Conservation (phyloP, 2,329 filamentous ascomycete genomes). For the Aspergillus costaricaensis region DNA sequence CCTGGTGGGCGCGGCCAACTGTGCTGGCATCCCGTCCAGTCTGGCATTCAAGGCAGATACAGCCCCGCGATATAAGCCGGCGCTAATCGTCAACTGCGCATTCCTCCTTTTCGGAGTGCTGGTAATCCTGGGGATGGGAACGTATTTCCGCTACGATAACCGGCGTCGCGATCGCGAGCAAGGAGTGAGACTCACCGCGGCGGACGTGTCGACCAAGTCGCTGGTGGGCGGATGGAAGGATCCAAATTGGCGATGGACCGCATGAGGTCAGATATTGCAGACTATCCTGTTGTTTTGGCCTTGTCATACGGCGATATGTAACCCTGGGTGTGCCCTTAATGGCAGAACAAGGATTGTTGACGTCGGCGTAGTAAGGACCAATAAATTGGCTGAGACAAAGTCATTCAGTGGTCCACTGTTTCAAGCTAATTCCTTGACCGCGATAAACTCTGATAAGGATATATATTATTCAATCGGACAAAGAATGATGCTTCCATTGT, state of each 20-base stretch:
- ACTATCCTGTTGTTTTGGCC: not conserved
- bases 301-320: not conserved
- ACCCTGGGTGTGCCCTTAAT: not conserved
- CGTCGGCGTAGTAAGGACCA: too few relatives aligned
- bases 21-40: conserved; percentile 16
- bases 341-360: too few relatives aligned
- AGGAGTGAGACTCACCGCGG: conserved; percentile 11
- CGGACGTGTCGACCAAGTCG: conserved; percentile 11
- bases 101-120: conserved; percentile 10
- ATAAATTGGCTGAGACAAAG: too few relatives aligned
- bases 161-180: conserved; percentile 9
- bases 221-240: conserved; percentile 14
- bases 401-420: too few relatives aligned
- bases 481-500: too few relatives aligned
- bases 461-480: too few relatives aligned
- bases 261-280: not conserved
- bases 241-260: conserved; percentile 17
- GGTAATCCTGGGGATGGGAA: conserved; percentile 12
- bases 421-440: not conserved
- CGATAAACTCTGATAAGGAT: not conserved
- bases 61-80: conserved; percentile 12
- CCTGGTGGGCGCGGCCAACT: conserved; percentile 17
- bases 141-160: conserved; percentile 16
- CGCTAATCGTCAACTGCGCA: conserved; percentile 14
- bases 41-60: conserved; percentile 16